Conservation (phyloP, 208 protist species). For the Strigomonas culicis region DNA sequence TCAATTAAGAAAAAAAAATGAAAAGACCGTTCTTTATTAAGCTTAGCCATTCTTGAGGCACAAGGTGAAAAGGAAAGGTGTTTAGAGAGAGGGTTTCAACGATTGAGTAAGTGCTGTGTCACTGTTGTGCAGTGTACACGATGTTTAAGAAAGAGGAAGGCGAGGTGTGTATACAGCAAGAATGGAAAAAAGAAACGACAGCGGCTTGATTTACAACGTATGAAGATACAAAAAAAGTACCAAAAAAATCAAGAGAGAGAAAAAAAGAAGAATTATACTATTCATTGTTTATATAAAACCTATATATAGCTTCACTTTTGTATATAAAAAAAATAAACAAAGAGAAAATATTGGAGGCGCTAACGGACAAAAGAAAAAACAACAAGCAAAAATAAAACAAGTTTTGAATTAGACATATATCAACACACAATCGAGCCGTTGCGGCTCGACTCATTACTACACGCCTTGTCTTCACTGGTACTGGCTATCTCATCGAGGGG, state of each 20-base stretch:
- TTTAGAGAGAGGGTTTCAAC: too few relatives aligned
- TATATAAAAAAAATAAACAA: slow-evolving; percentile 9
- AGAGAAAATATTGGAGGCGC: slow-evolving; percentile 18
- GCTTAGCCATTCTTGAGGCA: too few relatives aligned
- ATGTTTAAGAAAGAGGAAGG: slow-evolving; percentile 12
- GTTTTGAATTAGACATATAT: slow-evolving; percentile 3
- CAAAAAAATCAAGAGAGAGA: slow-evolving; percentile 16
- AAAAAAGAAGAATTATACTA: slow-evolving; percentile 11
- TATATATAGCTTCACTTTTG: slow-evolving; percentile 9
- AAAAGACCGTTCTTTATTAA: too few relatives aligned
- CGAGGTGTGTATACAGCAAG: not conserved
- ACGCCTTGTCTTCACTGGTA: slow-evolving; percentile 10
- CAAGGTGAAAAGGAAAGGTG: too few relatives aligned
- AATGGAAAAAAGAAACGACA: too few relatives aligned
- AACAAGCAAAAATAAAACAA: slow-evolving; percentile 10
- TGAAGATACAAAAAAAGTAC: slow-evolving; percentile 6
- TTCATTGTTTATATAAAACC: slow-evolving; percentile 4
- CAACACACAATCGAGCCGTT: not conserved
- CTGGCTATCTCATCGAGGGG: slow-evolving; percentile 29
- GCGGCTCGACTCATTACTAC: not conserved
- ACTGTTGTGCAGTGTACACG: too few relatives aligned
- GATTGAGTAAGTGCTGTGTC: too few relatives aligned
- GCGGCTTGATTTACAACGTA: not conserved
- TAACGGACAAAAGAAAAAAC: slow-evolving; percentile 19
- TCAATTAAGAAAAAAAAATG: too few relatives aligned